Percentiles rank a stretch among this genome's conserved stretches.
These are phyloP conservation scores for Mercurialis annua DNA, from an alignment of 345 rosid genomes.

Conservation along the genomic window DNA sequence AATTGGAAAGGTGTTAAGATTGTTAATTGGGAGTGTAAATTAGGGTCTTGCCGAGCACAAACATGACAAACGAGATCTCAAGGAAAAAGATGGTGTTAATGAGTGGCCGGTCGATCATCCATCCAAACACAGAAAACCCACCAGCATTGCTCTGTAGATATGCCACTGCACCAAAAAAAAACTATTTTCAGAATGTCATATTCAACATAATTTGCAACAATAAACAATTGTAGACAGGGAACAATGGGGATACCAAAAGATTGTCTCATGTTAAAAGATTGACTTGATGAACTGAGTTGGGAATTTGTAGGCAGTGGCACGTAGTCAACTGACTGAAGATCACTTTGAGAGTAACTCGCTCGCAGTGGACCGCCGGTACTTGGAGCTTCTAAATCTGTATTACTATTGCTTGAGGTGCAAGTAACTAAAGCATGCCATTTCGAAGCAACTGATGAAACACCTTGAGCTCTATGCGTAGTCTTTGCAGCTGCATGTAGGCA, in stretches of 20 bases:
- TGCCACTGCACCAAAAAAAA: conserved; percentile 14
- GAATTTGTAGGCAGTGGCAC: conserved; percentile 19
- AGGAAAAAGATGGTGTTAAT: conserved; percentile 33
- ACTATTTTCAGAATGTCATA: not conserved
- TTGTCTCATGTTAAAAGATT: conserved; percentile 34
- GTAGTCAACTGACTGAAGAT: conserved; percentile 23
- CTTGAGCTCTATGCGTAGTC: conserved; percentile 37
- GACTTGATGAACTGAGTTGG: conserved; percentile 19
- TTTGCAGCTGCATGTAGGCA: conserved; percentile 43
- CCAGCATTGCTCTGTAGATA: conserved; percentile 29
- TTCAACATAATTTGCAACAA: not conserved
- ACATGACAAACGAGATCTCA: conserved; percentile 27
- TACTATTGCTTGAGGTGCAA: conserved; percentile 8
- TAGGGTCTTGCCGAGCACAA: conserved; percentile 31
- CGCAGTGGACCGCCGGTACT: not conserved
- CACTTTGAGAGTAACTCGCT: conserved; percentile 23
- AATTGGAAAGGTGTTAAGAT: not conserved
- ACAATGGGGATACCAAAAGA: conserved; percentile 28
- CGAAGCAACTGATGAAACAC: conserved; percentile 30
- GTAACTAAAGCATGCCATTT: conserved; percentile 34
- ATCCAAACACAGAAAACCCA: conserved; percentile 26
- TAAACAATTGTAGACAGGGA: not conserved
- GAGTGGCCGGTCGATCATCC: conserved; percentile 30
- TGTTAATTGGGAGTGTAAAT: conserved; percentile 19
- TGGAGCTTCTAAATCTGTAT: conserved; percentile 3